Conservation (phyloP, 2,329 filamentous ascomycete species). For the Septoria linicola region DNA sequence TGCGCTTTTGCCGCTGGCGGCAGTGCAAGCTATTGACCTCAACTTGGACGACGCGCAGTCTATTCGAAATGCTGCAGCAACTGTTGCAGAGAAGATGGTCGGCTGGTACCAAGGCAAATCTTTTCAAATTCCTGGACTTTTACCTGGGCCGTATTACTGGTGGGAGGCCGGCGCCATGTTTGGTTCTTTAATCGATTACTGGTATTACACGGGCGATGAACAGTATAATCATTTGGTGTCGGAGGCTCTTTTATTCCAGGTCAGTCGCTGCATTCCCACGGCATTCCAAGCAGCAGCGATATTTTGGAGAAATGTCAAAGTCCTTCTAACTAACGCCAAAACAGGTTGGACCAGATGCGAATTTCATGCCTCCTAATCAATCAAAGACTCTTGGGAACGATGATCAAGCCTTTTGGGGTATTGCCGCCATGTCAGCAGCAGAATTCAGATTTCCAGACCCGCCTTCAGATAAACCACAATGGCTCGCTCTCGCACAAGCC, state of each 20-base stretch:
- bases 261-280: too few species aligned
- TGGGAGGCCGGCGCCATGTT: conserved; percentile 66
- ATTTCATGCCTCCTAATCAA: conserved; percentile 57
- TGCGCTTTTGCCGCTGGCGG: conserved; percentile 13
- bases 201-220: conserved; percentile 64
- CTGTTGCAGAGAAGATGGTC: conserved; percentile 50
- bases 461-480: conserved; percentile 40
- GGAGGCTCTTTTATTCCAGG: conserved; percentile 59
- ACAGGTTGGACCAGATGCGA: conserved; percentile 30
- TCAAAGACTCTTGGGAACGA: conserved; percentile 49
- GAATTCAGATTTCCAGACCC: conserved; percentile 50
- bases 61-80: conserved; percentile 45
- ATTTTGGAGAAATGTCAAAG: too few species aligned
- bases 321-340: too few species aligned
- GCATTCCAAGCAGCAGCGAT: too few species aligned
- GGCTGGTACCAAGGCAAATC: conserved; percentile 53
- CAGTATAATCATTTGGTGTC: conserved; percentile 63
- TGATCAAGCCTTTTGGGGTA: conserved; percentile 57
- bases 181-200: conserved; percentile 68
- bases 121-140: conserved; percentile 51
- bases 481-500: conserved; percentile 44
- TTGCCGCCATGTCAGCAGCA: conserved; percentile 55
- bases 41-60: conserved; percentile 37
- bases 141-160: conserved; percentile 71
- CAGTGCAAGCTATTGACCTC: conserved; percentile 27